Evolutionary conservation across 75 land plant species (phyloP), one percentile per base, ranked within the genome.

Genomic region (Larix kaempferi): DNA sequence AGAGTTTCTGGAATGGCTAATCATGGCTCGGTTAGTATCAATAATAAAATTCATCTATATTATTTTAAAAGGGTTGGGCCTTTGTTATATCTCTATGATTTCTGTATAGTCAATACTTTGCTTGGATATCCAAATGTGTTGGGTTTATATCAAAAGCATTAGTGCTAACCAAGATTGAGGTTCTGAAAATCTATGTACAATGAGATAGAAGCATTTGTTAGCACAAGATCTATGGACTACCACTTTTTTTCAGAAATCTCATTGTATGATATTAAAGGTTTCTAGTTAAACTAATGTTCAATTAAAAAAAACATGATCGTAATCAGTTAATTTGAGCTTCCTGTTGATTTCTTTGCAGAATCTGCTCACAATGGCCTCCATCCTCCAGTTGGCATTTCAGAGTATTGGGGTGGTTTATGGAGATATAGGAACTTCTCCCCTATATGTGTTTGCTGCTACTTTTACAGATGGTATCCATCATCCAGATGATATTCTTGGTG

Each of bases 341-440:
- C 41, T 44, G 22, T 69, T 41, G 27, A 56, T 10, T 58, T 14
- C 52, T 59, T 26, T 37, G 39, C 60, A 71, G 77, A 33, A 49
- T 49, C 54, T 35, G 55, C 39, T 59, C 13, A 74, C 56, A 3
- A 80, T 82, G 85, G 27, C 33, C 8, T 56, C 78, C 73, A 79
- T 79, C 1, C n/a, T 92, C 75, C 35, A 39, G 3, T 75, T 93
- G 23, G 95, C 95, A 0, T 93, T 87, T 61, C 91, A 89, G 81
- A 90, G 95, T 59, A 60, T 93, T 56, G 94, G 93, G 17, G 73
- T 93, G 6, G 94, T 91, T 59, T 93, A 85, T 78, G 95, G 95
- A 1, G 95, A 93, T 61, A 84, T 93, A 11, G 94, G 94, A 27
- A 93, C 95, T 0, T 91, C 95, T 6, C 94, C 91, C 5, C 74